phyloP scores from a whole-genome alignment of 306 rosid genomes.

The Corylus avellana region DNA sequence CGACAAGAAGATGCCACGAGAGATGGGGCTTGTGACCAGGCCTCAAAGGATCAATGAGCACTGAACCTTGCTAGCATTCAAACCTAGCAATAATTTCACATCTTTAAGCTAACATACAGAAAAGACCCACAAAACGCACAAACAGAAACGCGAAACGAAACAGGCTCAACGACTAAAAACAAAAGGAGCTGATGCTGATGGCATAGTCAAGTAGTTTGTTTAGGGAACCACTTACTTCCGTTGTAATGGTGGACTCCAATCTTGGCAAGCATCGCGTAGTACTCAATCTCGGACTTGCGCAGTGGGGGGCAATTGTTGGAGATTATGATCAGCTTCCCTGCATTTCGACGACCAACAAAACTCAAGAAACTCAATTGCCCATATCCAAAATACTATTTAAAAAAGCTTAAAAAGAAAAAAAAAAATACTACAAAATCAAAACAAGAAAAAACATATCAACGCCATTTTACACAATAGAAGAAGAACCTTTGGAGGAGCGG shows the following conservation, averaged over 20 bases:
- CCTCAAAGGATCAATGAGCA: too few species aligned
- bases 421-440: background rate
- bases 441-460: background rate
- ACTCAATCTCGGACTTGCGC: constrained; percentile 81
- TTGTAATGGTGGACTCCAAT: constrained; percentile 82
- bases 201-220: too few species aligned
- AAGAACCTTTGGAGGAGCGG: constrained; percentile 62
- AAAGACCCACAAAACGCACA: background rate
- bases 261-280: constrained; percentile 82
- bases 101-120: background rate
- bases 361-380: background rate
- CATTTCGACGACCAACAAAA: background rate
- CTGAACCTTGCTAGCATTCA: too few species aligned
- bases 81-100: too few species aligned
- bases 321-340: constrained; percentile 76
- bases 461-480: background rate
- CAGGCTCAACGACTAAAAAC: background rate
- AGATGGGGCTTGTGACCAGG: too few species aligned
- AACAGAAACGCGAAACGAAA: background rate
- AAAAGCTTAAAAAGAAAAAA: background rate
- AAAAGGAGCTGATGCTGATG: too few species aligned
- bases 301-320: constrained; percentile 90
- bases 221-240: constrained; percentile 56
- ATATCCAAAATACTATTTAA: background rate
- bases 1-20: too few species aligned